A percentile compares a stretch with the other conserved stretches of the same genome.
Conservation (phyloP, 2,329 filamentous ascomycete genomes). For the Beauveria sp. region DNA sequence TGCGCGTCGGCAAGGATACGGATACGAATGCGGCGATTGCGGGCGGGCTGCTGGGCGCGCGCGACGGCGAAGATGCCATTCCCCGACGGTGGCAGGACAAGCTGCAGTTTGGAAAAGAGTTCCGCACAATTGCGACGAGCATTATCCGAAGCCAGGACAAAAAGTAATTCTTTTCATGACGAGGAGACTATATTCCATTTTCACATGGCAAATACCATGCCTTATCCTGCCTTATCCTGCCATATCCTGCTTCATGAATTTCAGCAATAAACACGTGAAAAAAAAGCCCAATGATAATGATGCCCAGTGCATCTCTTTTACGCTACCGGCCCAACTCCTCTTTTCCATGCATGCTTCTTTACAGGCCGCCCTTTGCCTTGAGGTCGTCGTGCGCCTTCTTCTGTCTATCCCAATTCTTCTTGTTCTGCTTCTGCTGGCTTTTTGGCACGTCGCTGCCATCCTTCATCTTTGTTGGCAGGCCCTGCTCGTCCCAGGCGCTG, state of each 20-base stretch:
- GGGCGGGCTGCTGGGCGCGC: slow-evolving; percentile 36
- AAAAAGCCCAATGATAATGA: neutral
- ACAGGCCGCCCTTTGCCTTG: slow-evolving; percentile 25
- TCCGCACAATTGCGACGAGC: slow-evolving; percentile 14
- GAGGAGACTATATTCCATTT: neutral
- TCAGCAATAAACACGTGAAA: neutral
- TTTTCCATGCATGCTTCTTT: slow-evolving; percentile 12
- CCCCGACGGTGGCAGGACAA: slow-evolving; percentile 31
- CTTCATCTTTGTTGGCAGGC: slow-evolving; percentile 68
- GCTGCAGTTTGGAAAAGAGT: slow-evolving; percentile 34
- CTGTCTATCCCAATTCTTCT: slow-evolving; percentile 85
- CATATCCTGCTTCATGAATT: neutral
- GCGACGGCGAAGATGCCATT: slow-evolving; percentile 35
- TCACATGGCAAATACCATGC: neutral
- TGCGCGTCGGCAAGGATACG: slow-evolving; percentile 35
- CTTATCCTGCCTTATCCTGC: neutral
- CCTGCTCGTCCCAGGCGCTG: slow-evolving; percentile 74
- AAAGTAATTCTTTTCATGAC: neutral
- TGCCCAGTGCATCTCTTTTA: neutral
- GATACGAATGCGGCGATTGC: slow-evolving; percentile 41
- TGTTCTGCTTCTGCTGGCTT: slow-evolving; percentile 70
- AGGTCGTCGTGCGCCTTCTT: slow-evolving; percentile 71
- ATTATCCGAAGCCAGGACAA: neutral
- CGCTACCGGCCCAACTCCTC: slow-evolving; percentile 8
- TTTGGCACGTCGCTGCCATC: slow-evolving; percentile 77